Evolutionary conservation across 164 flowering plant species (phyloP).

Genomic region (Chloranthus sessilifolius): DNA sequence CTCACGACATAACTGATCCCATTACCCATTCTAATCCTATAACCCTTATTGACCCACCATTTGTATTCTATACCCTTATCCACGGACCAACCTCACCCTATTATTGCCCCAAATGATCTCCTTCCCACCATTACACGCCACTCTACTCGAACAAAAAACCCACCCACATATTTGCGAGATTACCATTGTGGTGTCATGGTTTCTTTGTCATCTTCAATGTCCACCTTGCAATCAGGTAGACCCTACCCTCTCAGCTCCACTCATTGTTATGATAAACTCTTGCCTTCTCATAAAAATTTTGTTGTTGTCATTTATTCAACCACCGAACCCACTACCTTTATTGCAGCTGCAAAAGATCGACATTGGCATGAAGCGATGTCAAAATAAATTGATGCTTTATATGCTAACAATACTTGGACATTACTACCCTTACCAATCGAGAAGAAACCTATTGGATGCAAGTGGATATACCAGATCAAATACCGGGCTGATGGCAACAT

Average conservation of each 20-base stretch:
- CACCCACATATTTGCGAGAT: neutral
- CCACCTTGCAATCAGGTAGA: neutral
- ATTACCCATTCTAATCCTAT: too few relatives aligned
- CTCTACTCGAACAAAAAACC: too few relatives aligned
- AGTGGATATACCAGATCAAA: slow-evolving; percentile 3
- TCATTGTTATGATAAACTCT: too few relatives aligned
- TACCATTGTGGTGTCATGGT: neutral
- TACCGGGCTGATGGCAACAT: neutral
- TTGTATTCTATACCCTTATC: too few relatives aligned
- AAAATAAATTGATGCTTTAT: neutral
- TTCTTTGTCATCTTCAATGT: neutral
- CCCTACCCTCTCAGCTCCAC: too few relatives aligned
- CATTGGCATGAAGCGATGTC: neutral
- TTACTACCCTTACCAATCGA: neutral
- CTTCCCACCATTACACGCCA: too few relatives aligned
- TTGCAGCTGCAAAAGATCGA: neutral
- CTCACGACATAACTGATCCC: too few relatives aligned
- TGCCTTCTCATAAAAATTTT: neutral
- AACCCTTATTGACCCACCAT: too few relatives aligned
- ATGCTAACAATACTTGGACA: slow-evolving; percentile 5
- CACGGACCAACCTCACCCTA: too few relatives aligned
- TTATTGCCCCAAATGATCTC: too few relatives aligned
- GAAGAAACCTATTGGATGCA: neutral
- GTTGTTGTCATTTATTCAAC: neutral
- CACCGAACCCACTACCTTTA: neutral